A percentile compares a stretch with the other conserved stretches of the same genome.
Conservation (phyloP, 345 rosid species). For the Luvunga scandens region DNA sequence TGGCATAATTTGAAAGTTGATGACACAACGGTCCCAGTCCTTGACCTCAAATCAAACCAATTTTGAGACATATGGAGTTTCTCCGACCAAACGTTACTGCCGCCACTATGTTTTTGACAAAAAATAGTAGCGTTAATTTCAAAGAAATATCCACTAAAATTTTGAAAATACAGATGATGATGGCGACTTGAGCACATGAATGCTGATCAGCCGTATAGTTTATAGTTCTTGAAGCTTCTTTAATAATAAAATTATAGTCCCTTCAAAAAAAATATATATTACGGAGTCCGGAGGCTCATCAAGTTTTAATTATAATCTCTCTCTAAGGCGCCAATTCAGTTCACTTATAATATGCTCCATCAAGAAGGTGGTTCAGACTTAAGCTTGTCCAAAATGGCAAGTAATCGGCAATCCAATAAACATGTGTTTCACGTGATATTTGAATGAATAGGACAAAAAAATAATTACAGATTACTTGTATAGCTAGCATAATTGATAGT, state of each 20-base stretch:
- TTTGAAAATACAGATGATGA: slow-evolving; percentile 1
- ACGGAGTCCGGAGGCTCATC: too few species aligned
- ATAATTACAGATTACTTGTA: neutral
- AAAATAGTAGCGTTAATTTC: neutral
- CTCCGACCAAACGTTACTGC: slow-evolving; percentile 5
- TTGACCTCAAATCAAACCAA: slow-evolving; percentile 3
- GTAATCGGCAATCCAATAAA: neutral
- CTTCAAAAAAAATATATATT: too few species aligned
- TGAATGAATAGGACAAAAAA: neutral
- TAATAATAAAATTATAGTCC: neutral
- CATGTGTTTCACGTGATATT: neutral
- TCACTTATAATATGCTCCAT: neutral
- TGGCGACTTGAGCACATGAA: neutral
- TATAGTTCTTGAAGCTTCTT: neutral
- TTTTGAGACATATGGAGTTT: slow-evolving; percentile 3
- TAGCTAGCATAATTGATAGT: too few species aligned
- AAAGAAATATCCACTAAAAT: slow-evolving; percentile 1
- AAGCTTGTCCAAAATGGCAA: neutral
- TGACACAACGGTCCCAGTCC: neutral
- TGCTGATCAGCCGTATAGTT: neutral
- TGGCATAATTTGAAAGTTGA: neutral
- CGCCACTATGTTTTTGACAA: slow-evolving; percentile 11
- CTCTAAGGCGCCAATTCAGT: neutral
- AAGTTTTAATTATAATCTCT: neutral
- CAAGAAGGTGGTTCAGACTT: neutral